Evolutionary conservation across 2,329 filamentous ascomycete genomes (phyloP), one percentile per base, ranked within the genome.

Genomic region (Thermochaetoides dissita): DNA sequence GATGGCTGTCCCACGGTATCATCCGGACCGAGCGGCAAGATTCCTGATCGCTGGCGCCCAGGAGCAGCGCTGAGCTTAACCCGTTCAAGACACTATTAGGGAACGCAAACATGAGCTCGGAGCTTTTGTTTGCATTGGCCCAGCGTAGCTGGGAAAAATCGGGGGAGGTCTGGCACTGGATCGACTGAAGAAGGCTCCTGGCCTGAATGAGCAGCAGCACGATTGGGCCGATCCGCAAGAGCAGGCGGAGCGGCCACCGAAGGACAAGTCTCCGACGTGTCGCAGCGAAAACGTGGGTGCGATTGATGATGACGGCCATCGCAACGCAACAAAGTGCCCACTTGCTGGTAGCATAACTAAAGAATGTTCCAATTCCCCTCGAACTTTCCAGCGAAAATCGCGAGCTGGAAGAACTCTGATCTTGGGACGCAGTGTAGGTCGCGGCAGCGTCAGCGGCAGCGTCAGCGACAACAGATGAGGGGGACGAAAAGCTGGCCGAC

Each of bases 281-380:
- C 0, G 88, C 89, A 35, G 87, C 89, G 61, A 94, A 96, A 52
- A 96, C 91, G 45, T 88, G 81, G 6, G 91, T 93, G 44, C 91
- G 78, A 58, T 96, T 96, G 24, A 96, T 68, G 44, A 95, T 65
- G 45, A 96, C 75, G 17, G 86, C 86, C 69, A 89, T 84, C 33
- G 80, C 76, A 53, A 96, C 79, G 53, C 87, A 95, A 40, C 81
- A 79, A 44, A 96, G 66, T 1, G 89, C 88, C 91, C 91, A 96
- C 60, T 83, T 83, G 61, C 85, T 93, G 1, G 84, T 93, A 36
- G 87, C 71, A 61, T 96, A 98, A 53, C 79, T 83, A 61, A 96
- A 88, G 45, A 96, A 77, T 47, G 84, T 87, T 36, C 85, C 84
- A 36, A 95, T 69, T 36, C 83, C 86, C 56, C 80, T 76, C 2